phyloP scores from a whole-genome alignment of 2,329 filamentous ascomycete genomes.

The Trichoderma sp. region DNA sequence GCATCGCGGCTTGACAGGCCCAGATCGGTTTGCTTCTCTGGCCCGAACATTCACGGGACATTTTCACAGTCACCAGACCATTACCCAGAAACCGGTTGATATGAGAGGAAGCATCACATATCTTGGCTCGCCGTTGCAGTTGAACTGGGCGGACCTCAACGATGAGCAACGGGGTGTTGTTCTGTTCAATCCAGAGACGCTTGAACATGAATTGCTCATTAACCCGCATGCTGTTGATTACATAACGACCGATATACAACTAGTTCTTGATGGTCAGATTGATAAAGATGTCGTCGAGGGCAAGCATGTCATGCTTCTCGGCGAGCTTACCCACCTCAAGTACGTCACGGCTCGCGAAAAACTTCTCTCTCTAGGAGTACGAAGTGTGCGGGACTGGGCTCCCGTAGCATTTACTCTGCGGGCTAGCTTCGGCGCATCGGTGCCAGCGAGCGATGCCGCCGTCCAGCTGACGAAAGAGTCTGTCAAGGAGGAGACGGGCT shows the following conservation, averaged over 20 bases:
- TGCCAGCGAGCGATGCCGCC: constrained; percentile 30
- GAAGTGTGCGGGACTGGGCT: constrained; percentile 29
- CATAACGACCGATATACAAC: constrained; percentile 17
- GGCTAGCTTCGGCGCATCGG: constrained; percentile 29
- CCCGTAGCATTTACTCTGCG: constrained; percentile 2
- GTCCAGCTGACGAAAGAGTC: constrained; percentile 24
- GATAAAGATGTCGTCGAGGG: constrained; percentile 5
- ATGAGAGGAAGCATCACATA: constrained; percentile 32
- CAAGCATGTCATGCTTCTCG: constrained; percentile 33
- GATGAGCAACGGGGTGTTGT: constrained; percentile 33
- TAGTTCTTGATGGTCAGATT: constrained; percentile 28
- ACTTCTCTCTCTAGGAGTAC: constrained; percentile 30
- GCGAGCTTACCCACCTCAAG: constrained; percentile 25
- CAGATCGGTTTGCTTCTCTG: constrained; percentile 31
- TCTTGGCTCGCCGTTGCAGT: constrained; percentile 33
- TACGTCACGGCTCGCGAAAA: constrained; percentile 32
- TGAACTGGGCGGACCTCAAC: constrained; percentile 32
- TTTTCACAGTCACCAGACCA: constrained; percentile 35
- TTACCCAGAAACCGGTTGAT: constrained; percentile 21
- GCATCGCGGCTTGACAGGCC: constrained; percentile 30
- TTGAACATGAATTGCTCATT: constrained; percentile 31
- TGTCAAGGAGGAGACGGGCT: not conserved
- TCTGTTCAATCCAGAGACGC: constrained; percentile 31
- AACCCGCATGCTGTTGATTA: constrained; percentile 33
- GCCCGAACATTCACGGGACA: constrained; percentile 34